phyloP scores from a whole-genome alignment of 1,284 basidiomycete genomes.

The Rhodotorula sp. region DNA sequence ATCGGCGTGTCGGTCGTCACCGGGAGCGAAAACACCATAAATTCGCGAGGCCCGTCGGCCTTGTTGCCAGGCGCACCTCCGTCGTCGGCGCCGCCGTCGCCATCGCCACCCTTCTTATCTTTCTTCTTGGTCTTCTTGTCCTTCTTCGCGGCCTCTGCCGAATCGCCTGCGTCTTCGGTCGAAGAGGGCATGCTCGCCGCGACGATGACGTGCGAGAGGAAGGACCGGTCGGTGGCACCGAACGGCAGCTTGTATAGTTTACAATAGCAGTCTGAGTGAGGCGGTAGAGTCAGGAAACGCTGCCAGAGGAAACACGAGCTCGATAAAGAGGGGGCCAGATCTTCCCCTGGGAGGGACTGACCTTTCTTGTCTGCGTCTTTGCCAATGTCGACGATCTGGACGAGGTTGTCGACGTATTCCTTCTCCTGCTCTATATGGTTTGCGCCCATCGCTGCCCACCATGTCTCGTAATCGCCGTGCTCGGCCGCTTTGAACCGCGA shows the following conservation, averaged over 20 bases:
- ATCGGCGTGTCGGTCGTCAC: constrained; percentile 11
- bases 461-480: constrained; percentile 28
- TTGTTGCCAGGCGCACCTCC: not conserved
- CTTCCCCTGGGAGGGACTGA: not conserved
- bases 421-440: constrained; percentile 35
- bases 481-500: constrained; percentile 18
- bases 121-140: constrained; percentile 2
- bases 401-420: constrained; percentile 31
- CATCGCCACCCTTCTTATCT: not conserved
- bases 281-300: not conserved
- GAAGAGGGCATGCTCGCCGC: constrained; percentile 2
- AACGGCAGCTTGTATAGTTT: constrained; percentile 38
- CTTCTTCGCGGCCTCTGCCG: not conserved
- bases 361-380: constrained; percentile 24
- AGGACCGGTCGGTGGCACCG: constrained; percentile 33
- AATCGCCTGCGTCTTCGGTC: not conserved
- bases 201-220: constrained; percentile 21
- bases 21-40: constrained; percentile 32
- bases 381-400: constrained; percentile 21
- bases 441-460: constrained; percentile 24
- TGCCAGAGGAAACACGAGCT: not conserved
- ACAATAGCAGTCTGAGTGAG: constrained; percentile 18
- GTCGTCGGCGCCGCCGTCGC: not conserved
- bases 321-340: not conserved
- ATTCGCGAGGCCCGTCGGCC: constrained; percentile 18